Conservation (phyloP, 176 grass and related monocot species). For the Paspalum vaginatum region DNA sequence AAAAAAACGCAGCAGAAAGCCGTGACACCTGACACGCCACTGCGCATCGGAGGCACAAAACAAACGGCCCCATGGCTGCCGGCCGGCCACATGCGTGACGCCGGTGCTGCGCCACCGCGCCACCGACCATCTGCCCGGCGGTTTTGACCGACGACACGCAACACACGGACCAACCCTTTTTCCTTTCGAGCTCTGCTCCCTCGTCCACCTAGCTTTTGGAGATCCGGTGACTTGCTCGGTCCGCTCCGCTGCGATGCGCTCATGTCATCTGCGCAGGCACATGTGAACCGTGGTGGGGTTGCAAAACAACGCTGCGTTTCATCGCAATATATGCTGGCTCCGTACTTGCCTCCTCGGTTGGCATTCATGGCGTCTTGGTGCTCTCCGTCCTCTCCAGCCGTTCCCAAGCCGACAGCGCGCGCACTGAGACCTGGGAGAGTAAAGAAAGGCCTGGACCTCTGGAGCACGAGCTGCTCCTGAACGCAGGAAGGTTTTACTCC, state of each 20-base stretch:
- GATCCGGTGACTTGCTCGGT: slow-evolving; percentile 21
- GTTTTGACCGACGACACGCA: slow-evolving; percentile 40
- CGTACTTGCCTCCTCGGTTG: slow-evolving; percentile 1
- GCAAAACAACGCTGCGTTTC: too few relatives aligned
- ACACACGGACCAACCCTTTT: background rate
- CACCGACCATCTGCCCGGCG: background rate
- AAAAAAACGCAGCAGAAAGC: background rate
- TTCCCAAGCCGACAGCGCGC: background rate
- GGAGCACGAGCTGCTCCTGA: slow-evolving; percentile 2
- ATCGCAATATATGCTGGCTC: background rate
- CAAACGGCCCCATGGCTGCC: background rate
- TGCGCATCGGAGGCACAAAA: slow-evolving; percentile 31
- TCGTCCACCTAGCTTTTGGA: slow-evolving; percentile 33
- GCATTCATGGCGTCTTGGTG: slow-evolving; percentile 37
- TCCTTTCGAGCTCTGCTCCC: slow-evolving; percentile 17
- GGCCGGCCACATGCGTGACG: slow-evolving; percentile 17
- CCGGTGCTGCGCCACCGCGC: background rate
- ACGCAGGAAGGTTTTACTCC: background rate
- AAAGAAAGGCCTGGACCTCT: background rate
- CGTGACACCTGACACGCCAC: background rate
- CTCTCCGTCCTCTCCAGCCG: background rate
- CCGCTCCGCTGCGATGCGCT: slow-evolving; percentile 3
- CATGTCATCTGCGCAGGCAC: too few relatives aligned
- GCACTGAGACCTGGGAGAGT: too few relatives aligned
- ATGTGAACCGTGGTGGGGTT: too few relatives aligned